Evolutionary conservation across 2,329 filamentous ascomycete genomes (phyloP), one percentile per base, ranked within the genome.

Genomic region (Anthostomella pinea): DNA sequence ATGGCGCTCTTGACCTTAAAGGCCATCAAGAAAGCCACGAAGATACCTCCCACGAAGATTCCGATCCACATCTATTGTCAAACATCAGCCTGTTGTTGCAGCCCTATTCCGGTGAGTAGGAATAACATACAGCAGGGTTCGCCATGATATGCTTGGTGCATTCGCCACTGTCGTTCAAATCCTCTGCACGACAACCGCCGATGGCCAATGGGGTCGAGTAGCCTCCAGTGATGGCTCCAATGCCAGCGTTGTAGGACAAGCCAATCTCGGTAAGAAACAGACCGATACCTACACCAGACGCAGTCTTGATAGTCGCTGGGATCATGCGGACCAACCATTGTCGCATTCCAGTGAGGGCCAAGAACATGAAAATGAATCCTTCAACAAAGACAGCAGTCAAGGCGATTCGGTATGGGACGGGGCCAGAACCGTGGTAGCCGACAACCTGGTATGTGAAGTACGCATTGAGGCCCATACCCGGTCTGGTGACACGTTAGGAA

Each of bases 21-120:
- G 13, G 83, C 76, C 84, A 88, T 88, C 62, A 95, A 77, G 48
- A 91, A 76, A 5, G 85, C 80, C 0, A 87, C 91, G 23, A 94
- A 62, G 29, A 95, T 70, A 21, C 87, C 87, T 10, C 89, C 87
- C 35, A 83, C 79, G 56, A 88, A 82, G 46, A 95, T 83, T 8
- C 86, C 89, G 35, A 94, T 77, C 89, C 89, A 95, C 73, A 94
- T 68, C 78, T 81, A 41, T 29, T 29, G 30, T 13, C 5, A 18
- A 33, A 14, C 19, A 37, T 58, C 10, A 59, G 53, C 28, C 24
- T 25, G 4, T n/a, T n/a, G n/a, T n/a, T 16, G 15, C 13, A n/a
- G 15, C 17, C 8, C 20, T 6, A n/a, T 24, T 13, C 6, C 20
- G 10, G 18, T 22, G 10, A 18, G 15, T 11, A 17, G 18, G 7